Evolutionary conservation across 139 green algal species (phyloP), one percentile per base, ranked within the genome.

Genomic region (Ettlia oleoabundans): DNA sequence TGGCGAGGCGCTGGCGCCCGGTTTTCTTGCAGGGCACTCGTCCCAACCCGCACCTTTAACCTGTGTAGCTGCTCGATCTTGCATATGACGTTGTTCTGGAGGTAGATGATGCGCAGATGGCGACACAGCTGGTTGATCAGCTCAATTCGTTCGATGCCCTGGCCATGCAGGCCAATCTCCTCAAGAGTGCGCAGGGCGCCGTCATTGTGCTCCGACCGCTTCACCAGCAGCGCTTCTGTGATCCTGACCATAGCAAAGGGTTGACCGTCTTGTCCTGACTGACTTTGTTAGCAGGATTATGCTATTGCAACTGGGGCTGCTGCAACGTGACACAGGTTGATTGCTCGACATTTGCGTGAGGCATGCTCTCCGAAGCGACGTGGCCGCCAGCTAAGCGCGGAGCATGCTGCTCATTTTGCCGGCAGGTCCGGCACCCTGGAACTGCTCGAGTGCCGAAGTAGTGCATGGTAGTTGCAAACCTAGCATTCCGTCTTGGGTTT

Each of bases 51-150:
- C 53, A 92, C 92, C 93, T 98, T 98, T 30, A 98, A 90, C 55
- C 92, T 92, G 87, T 96, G 90, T 32, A 98, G 76, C 82, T 97
- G 95, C 72, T 98, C 86, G 19, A 98, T 90, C 42, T 93, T 96
- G 28, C 81, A 66, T 26, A 98, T 97, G 0, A 97, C 62, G 83
- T 98, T 98, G 90, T 94, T 97, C 47, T 98, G 96, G 22, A 98
- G 83, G 69, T 96, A 96, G 1, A 98, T 82, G n/a, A 98, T 97
- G 68, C 92, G 93, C 6, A 98, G 85, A 24, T 93, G 73, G 0
- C 92, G 90, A 86, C 94, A 98, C 2, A 93, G 43, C 5, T 94
- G 88, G 15, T 92, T 93, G 7, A 98, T 66, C 28, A 92, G 37
- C 84, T 98, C 93, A 4, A 98, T 97, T 15, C 86, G 88, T 74